Evolutionary conservation across 306 rosid species (phyloP), one percentile per base, ranked within the genome.

Genomic region (Quercus ilex): DNA sequence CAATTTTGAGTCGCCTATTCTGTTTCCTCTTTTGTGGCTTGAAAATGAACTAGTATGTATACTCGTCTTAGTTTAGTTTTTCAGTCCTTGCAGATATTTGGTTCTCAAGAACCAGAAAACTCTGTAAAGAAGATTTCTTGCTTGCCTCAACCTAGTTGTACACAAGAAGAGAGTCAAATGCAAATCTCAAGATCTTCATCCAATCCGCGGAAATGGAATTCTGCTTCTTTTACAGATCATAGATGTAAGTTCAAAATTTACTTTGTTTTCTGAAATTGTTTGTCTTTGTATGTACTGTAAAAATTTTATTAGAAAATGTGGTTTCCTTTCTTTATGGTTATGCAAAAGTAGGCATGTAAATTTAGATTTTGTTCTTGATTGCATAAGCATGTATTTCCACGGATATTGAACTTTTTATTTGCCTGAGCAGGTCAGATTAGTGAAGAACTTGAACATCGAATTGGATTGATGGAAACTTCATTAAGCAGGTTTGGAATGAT

Each of bases 71-170:
- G 53, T 60, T 79, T 14, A 77, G 81, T 25, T 78, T 65, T 12
- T 85, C 77, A 38, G 75, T 56, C 51, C 70, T 71, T 80, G 70
- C 81, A 96, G 94, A 88, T 94, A 85, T 35, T 86, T 79, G 76
- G 92, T 73, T 91, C 98, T 79, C 97, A 91, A 89, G 97, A 93
- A 82, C 90, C 86, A 63, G 97, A 86, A 78, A 92, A 86, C 85
- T 84, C 94, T 59, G 78, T 78, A 63, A 90, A 83, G 91, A 96
- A 82, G 87, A 60, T 80, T 73, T 57, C 90, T 68, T 83, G 86
- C 88, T 85, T 93, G 81, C 88, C 96, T 65, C 90, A 79, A 33
- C 69, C 69, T 67, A 74, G 88, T 76, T 87, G 82, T 86, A 73
- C 92, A 53, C 86, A 88, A 68, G 99, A 96, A 67, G 98, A 93